Evolutionary conservation across 2,329 filamentous ascomycete species (phyloP).

Genomic region (Sarocladium oryzae): DNA sequence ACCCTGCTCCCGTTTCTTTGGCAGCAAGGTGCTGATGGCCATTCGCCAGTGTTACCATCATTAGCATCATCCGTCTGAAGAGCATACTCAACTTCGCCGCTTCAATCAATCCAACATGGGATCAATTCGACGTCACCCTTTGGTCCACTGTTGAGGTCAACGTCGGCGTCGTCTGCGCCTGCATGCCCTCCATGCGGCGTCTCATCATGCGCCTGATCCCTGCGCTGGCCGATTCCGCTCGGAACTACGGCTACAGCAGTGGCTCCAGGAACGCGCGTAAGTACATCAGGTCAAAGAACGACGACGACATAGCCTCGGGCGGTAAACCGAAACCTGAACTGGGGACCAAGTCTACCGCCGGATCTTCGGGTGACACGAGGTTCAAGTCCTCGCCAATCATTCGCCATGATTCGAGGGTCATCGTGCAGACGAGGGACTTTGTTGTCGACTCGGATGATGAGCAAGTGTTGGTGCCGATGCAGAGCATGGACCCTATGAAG

Average conservation of each 20-base stretch:
- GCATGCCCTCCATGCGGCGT: slow-evolving; percentile 16
- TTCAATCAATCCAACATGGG: slow-evolving; percentile 28
- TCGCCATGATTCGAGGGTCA: not conserved
- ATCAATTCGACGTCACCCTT: slow-evolving; percentile 15
- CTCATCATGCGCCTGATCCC: slow-evolving; percentile 14
- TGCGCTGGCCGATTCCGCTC: slow-evolving; percentile 20
- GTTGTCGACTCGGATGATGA: not conserved
- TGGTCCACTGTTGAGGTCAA: slow-evolving; percentile 19
- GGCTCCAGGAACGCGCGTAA: not conserved
- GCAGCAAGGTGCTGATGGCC: not conserved
- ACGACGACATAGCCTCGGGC: no score
- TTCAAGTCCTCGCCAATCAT: not conserved
- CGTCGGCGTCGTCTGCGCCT: slow-evolving; percentile 18
- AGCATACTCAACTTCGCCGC: slow-evolving; percentile 25
- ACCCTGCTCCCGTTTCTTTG: not conserved
- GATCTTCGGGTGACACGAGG: not conserved
- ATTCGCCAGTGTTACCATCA: slow-evolving; percentile 28
- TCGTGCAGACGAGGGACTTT: not conserved
- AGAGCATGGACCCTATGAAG: not conserved
- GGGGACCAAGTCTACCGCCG: not conserved
- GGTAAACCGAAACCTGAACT: not conserved
- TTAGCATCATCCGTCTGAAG: slow-evolving; percentile 31
- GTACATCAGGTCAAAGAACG: not conserved
- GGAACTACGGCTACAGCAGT: not conserved
- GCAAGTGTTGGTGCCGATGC: not conserved